A percentile compares a stretch with the other conserved stretches of the same genome.
phyloP scores from a whole-genome alignment of 2,329 filamentous ascomycete genomes.

The Botrytis fabae region DNA sequence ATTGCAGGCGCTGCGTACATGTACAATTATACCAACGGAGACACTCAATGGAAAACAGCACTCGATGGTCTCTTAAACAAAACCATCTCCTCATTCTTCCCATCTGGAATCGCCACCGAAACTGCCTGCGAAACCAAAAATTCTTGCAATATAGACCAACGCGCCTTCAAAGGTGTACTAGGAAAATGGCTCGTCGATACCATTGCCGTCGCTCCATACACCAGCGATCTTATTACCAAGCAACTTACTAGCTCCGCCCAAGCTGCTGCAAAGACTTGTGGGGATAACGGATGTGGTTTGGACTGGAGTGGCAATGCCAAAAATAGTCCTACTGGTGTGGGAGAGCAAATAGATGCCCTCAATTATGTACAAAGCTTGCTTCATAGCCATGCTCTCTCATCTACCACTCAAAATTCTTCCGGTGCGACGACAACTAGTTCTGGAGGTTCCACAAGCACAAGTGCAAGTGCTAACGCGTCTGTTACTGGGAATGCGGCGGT shows the following conservation, averaged over 20 bases:
- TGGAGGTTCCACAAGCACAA: background rate
- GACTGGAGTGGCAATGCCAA: constrained; percentile 58
- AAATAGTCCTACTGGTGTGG: constrained; percentile 45
- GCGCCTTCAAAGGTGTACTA: constrained; percentile 70
- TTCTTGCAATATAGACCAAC: constrained; percentile 70
- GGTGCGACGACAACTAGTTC: constrained; percentile 34
- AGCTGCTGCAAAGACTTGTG: constrained; percentile 63
- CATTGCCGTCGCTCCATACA: constrained; percentile 63
- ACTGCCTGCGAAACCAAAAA: constrained; percentile 61
- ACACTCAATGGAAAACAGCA: constrained; percentile 52
- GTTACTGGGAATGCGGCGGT: background rate
- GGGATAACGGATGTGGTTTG: constrained; percentile 64
- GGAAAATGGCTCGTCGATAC: constrained; percentile 64
- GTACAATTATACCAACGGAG: constrained; percentile 54
- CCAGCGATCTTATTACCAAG: constrained; percentile 54
- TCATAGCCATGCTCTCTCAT: constrained; percentile 36
- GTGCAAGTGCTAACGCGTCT: background rate
- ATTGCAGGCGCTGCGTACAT: constrained; percentile 65
- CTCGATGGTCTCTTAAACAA: constrained; percentile 56
- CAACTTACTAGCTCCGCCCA: constrained; percentile 58
- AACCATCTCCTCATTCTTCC: constrained; percentile 54
- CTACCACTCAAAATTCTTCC: constrained; percentile 49
- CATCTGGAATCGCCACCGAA: constrained; percentile 62
- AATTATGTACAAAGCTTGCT: constrained; percentile 50
- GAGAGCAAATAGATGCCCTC: constrained; percentile 57